Conservation (phyloP, 768 basidiomycete genomes). For the Dentipellis sp. region DNA sequence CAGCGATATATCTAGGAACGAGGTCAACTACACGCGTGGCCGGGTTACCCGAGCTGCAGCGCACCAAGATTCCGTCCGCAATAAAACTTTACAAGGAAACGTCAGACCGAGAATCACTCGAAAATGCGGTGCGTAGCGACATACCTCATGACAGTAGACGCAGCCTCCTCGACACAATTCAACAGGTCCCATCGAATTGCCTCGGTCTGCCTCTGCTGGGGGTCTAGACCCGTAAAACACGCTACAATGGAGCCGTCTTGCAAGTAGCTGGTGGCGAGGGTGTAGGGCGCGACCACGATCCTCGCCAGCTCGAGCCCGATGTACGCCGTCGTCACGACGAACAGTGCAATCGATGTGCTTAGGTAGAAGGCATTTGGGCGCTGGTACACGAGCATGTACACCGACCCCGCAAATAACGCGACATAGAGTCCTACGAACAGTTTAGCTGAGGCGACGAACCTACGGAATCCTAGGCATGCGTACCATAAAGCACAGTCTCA, state of each 20-base stretch:
- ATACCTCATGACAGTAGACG: not conserved
- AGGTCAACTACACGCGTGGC: too few species aligned
- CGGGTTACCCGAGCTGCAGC: too few species aligned
- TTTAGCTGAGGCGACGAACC: not conserved
- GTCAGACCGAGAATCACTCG: not conserved
- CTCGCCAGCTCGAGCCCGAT: not conserved
- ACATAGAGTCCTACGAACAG: not conserved
- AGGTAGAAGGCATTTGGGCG: not conserved
- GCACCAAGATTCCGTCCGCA: not conserved
- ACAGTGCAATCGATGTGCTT: not conserved
- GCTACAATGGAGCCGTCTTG: not conserved
- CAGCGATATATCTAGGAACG: too few species aligned
- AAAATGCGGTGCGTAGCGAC: not conserved
- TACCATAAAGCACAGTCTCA: not conserved
- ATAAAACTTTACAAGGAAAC: not conserved
- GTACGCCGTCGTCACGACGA: not conserved
- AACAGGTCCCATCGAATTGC: not conserved
- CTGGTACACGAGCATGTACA: not conserved
- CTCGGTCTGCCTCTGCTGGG: not conserved
- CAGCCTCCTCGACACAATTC: not conserved
- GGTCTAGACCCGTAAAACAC: not conserved
- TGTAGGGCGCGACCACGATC: not conserved
- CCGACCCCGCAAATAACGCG: not conserved
- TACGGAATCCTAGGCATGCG: not conserved
- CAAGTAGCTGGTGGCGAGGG: not conserved